Base-by-base conservation (phyloP, 495 filamentous ascomycete species). In the Xylaria curta region DNA sequence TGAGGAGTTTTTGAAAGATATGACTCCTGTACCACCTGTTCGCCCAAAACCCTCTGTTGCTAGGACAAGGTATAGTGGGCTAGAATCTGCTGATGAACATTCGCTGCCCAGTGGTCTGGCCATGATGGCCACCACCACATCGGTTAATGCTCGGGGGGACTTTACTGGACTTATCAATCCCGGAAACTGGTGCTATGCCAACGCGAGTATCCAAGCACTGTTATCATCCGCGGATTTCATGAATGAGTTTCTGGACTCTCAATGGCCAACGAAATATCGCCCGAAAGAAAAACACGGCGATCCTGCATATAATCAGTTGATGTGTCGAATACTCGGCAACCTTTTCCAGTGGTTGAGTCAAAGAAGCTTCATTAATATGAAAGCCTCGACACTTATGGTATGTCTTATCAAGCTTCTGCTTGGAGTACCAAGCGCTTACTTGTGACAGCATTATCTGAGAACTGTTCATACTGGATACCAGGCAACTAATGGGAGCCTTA, bases 111-210 rank as follows among this genome's bases (percentile, higher is more conserved):
- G 73, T 38, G 70, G 78, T 83, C 7, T 81, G 82, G 72, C 81
- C 78, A 75, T 73, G 76, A 38, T 40, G 51, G 79, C 60, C 64
- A 76, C 60, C 64, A 76, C 24, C 40, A 64, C 47, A 12, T 70
- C 21, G 49, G 63, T 40, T 19, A 62, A 60, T 60, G 12, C 1
- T 42, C 64, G 13, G n/a, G 0, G 0, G 64, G 42, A 74, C 67
- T 59, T 64, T 47, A 95, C 93, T 4, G 97, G 96, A 1, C 85
- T 98, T 9, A 78, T 88, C 51, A 98, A 97, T 75, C 90, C 92
- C 31, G 90, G 91, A 12, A 90, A 91, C 13, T 93, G 89, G 8
- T 99, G 96, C 80, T 99, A 96, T 78, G 94, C 95, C 88, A 97
- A 98, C 82, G 89, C 92, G 17, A 91, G 90, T 4, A 81, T 99